Evolutionary conservation across 352 stramenopile species (phyloP).

Genomic region (Phytophthora multivora): DNA sequence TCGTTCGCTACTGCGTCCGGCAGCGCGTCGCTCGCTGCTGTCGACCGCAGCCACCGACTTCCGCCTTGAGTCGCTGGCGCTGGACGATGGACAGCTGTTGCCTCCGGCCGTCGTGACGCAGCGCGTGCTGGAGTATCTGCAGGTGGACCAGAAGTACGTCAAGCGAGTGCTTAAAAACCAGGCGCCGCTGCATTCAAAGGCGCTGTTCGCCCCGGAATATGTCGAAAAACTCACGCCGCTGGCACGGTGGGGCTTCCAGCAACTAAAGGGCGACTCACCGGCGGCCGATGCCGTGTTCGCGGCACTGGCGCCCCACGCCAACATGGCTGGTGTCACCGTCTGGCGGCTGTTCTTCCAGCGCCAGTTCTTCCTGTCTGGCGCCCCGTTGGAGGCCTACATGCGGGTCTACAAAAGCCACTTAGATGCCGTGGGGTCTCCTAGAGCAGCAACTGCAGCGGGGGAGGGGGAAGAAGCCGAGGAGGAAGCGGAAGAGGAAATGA

Average conservation of each 20-base stretch:
- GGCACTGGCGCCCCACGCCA: constrained; percentile 52
- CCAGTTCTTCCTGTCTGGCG: constrained; percentile 62
- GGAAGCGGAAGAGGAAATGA: constrained; percentile 13
- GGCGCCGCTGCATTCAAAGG: constrained; percentile 32
- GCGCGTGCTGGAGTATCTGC: constrained; percentile 48
- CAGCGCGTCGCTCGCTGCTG: constrained; percentile 5
- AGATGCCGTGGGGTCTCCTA: constrained; percentile 11
- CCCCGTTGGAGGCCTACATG: constrained; percentile 52
- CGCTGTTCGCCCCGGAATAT: constrained; percentile 32
- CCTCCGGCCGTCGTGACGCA: constrained; percentile 11
- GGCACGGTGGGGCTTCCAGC: constrained; percentile 44
- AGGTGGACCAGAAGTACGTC: constrained; percentile 20
- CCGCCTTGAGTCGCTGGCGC: constrained; percentile 32
- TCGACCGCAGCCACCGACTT: constrained; percentile 8
- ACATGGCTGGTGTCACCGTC: constrained; percentile 45
- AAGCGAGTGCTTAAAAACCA: constrained; percentile 24
- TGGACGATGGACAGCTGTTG: constrained; percentile 15
- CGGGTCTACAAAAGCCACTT: constrained; percentile 27
- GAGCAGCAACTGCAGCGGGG: background rate
- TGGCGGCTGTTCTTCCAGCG: constrained; percentile 70
- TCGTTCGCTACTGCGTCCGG: constrained; percentile 10
- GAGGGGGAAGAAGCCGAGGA: constrained; percentile 5
- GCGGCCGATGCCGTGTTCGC: constrained; percentile 38
- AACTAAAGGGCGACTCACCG: constrained; percentile 11
- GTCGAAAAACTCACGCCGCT: constrained; percentile 41